Conservation (phyloP, 106 monocot species). For the Apostasia ramifera region DNA sequence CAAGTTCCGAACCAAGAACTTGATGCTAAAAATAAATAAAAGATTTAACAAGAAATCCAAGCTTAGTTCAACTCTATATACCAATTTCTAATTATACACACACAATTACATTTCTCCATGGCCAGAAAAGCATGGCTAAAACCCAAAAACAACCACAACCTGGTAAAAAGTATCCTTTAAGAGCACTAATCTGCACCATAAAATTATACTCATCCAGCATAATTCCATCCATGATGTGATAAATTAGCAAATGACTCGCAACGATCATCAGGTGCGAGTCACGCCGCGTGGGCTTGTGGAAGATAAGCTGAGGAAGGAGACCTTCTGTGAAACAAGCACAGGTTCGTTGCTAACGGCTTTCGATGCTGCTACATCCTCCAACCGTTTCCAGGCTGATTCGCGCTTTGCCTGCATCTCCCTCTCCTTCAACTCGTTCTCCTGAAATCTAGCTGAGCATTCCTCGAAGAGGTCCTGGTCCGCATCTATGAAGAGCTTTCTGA, state of each 20-base stretch:
- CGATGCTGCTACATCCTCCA: constrained; percentile 38
- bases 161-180: background rate
- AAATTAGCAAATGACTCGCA: no score
- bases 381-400: constrained; percentile 29
- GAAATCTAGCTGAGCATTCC: constrained; percentile 16
- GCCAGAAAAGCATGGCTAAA: background rate
- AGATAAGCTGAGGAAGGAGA: constrained; percentile 12
- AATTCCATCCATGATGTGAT: no score
- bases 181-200: background rate
- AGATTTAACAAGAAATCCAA: background rate
- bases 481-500: constrained; percentile 38
- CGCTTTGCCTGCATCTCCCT: constrained; percentile 14
- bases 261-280: background rate
- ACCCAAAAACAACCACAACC: background rate
- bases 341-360: constrained; percentile 31
- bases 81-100: constrained; percentile 1
- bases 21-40: no score
- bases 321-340: constrained; percentile 18
- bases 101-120: background rate
- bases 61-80: background rate
- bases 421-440: constrained; percentile 13
- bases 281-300: constrained; percentile 4
- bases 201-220: background rate
- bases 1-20: no score
- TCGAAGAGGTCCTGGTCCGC: constrained; percentile 36